Evolutionary conservation across 2,329 filamentous ascomycete species (phyloP).

Genomic region (Dactylellina parvicollis): DNA sequence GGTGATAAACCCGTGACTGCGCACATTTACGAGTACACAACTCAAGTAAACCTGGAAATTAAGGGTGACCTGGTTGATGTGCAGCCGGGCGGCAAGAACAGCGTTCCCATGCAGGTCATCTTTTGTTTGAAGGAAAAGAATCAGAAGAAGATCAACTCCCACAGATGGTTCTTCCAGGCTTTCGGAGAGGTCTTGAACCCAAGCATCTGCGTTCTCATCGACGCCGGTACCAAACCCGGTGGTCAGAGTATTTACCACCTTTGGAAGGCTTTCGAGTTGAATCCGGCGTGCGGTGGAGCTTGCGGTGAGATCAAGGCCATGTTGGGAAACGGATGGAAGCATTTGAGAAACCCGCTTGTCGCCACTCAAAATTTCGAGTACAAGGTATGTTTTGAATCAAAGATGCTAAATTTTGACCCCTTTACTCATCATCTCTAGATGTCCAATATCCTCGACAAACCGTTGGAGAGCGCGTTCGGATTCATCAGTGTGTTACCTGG

Average conservation of each 20-base stretch:
- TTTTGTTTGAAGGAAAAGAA: conserved; percentile 99
- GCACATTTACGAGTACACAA: conserved; percentile 96
- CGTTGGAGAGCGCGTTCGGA: conserved; percentile 93
- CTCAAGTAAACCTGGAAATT: conserved; percentile 84
- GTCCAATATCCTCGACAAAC: conserved; percentile 99
- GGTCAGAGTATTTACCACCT: conserved; percentile 95
- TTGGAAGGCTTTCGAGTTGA: conserved; percentile 97
- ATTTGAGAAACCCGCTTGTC: conserved; percentile 90
- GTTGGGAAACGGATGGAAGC: conserved; percentile 83
- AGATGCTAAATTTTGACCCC: not conserved
- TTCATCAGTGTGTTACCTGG: conserved; percentile 97
- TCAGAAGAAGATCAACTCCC: conserved; percentile 99
- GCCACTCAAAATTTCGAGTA: conserved; percentile 99
- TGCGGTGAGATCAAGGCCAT: conserved; percentile 99
- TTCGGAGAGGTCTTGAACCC: conserved; percentile 92
- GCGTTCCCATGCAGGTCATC: conserved; percentile 83
- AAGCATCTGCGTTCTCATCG: conserved; percentile 94
- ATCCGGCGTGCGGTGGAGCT: conserved; percentile 96
- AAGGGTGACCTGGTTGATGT: conserved; percentile 89
- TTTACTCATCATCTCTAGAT: conserved; percentile 70
- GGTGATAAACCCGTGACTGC: conserved; percentile 96
- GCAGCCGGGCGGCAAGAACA: conserved; percentile 77
- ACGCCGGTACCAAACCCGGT: conserved; percentile 94
- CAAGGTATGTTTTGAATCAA: conserved; percentile 66
- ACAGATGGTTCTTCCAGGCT: conserved; percentile 98